Evolutionary conservation across 2,329 filamentous ascomycete genomes (phyloP).

Genomic region (Geosmithia putterillii): DNA sequence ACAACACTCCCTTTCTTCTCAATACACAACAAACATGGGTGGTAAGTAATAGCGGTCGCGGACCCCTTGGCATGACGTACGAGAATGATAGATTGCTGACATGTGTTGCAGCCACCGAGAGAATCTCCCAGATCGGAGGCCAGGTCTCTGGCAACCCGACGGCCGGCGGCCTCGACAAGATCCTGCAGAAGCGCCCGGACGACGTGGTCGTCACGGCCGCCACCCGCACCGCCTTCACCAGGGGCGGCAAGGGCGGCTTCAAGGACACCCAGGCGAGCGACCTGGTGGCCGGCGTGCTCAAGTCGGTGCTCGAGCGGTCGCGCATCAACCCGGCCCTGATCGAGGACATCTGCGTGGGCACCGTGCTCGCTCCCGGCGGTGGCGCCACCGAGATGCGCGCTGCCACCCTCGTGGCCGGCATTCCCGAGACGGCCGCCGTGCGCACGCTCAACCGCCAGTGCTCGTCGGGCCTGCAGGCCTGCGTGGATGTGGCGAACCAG

Average conservation of each 20-base stretch:
- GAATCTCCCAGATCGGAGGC: conserved; percentile 47
- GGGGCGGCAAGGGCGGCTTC: conserved; percentile 85
- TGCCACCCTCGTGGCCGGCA: conserved; percentile 79
- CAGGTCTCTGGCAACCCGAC: conserved; percentile 51
- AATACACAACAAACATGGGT: conserved; percentile 8
- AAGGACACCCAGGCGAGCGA: conserved; percentile 88
- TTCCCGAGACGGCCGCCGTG: conserved; percentile 75
- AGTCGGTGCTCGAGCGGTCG: conserved; percentile 70
- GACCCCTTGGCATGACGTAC: no score
- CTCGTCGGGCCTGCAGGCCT: conserved; percentile 83
- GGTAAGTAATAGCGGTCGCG: no score
- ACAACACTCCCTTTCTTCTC: not conserved
- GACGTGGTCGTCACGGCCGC: conserved; percentile 86
- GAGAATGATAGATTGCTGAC: no score
- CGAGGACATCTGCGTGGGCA: conserved; percentile 86
- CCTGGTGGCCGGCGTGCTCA: conserved; percentile 73
- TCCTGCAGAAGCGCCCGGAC: conserved; percentile 55
- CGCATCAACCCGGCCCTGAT: conserved; percentile 79
- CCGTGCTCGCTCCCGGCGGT: conserved; percentile 82
- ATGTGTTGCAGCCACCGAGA: conserved; percentile 41
- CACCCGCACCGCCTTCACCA: conserved; percentile 84
- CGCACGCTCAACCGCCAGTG: conserved; percentile 89
- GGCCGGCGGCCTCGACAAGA: conserved; percentile 36
- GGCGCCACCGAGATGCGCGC: conserved; percentile 96
- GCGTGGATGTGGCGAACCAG: conserved; percentile 87